Evolutionary conservation across 2,329 filamentous ascomycete genomes (phyloP).

Genomic region (Stenocarpella maydis): DNA sequence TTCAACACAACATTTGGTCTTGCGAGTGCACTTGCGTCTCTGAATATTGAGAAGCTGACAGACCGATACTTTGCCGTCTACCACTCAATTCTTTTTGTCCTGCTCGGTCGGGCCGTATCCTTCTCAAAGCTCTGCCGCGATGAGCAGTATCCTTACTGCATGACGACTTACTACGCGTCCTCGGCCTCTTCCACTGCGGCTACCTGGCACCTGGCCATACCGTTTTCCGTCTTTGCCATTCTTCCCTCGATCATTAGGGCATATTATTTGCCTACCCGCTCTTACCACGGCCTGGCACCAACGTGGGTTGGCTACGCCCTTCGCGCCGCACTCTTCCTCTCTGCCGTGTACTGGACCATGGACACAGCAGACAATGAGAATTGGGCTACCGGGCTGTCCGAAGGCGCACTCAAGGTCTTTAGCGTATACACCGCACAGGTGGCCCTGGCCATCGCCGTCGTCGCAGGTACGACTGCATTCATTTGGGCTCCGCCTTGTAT

Average conservation of each 20-base stretch:
- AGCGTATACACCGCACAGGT: slow-evolving; percentile 83
- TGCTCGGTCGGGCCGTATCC: slow-evolving; percentile 81
- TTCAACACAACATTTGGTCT: slow-evolving; percentile 89
- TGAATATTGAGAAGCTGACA: slow-evolving; percentile 71
- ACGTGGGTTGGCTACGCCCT: slow-evolving; percentile 86
- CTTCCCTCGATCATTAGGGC: slow-evolving; percentile 80
- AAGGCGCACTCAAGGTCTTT: slow-evolving; percentile 72
- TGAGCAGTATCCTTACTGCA: slow-evolving; percentile 97
- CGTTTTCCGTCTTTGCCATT: slow-evolving; percentile 74
- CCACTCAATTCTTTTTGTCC: slow-evolving; percentile 83
- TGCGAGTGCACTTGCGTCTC: slow-evolving; percentile 75
- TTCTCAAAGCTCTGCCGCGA: slow-evolving; percentile 93
- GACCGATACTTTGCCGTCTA: slow-evolving; percentile 82
- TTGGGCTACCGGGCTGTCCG: slow-evolving; percentile 72
- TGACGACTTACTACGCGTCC: slow-evolving; percentile 94
- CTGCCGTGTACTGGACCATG: slow-evolving; percentile 85
- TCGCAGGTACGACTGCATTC: slow-evolving; percentile 85
- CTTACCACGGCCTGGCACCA: slow-evolving; percentile 86
- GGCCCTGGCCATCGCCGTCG: slow-evolving; percentile 80
- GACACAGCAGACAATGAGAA: slow-evolving; percentile 88
- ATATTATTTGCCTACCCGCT: slow-evolving; percentile 83
- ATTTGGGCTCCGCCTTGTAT: slow-evolving; percentile 87
- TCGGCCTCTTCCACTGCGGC: slow-evolving; percentile 91
- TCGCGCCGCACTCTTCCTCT: slow-evolving; percentile 76
- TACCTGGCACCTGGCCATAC: slow-evolving; percentile 85